A percentile compares a stretch with the other conserved stretches of the same genome.
phyloP scores from a whole-genome alignment of 75 land plant genomes.

The Picea sitchensis region DNA sequence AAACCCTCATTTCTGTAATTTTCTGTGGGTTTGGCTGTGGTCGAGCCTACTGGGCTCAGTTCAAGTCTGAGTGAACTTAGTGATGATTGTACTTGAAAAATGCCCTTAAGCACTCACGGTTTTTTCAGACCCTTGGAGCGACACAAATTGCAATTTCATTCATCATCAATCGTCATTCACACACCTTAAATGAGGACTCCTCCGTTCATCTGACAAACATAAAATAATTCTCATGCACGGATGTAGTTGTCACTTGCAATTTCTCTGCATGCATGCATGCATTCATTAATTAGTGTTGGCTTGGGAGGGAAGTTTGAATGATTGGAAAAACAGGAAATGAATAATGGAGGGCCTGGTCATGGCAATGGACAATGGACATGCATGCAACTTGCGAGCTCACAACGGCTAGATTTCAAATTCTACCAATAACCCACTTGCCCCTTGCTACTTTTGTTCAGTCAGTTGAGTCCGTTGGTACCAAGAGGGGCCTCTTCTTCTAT shows the following conservation, averaged over 20 bases:
- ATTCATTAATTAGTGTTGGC: background rate
- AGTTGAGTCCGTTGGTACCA: background rate
- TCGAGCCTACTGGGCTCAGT: background rate
- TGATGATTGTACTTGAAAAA: background rate
- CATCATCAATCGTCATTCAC: slow-evolving; percentile 11
- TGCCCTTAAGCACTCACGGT: background rate
- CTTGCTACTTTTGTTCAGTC: background rate
- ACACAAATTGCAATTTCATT: background rate
- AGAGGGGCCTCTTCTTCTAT: background rate
- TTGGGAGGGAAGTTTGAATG: slow-evolving; percentile 3
- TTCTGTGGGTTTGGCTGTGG: background rate
- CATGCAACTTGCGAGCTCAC: slow-evolving; percentile 2
- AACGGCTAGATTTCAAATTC: slow-evolving; percentile 9
- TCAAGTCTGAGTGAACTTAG: background rate
- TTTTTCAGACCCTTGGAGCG: background rate
- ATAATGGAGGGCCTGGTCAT: background rate
- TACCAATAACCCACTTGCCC: background rate
- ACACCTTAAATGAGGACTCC: background rate
- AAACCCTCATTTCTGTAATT: background rate
- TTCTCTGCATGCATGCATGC: too few species aligned
- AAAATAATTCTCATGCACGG: slow-evolving; percentile 7
- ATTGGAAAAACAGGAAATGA: background rate
- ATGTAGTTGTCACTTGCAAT: background rate
- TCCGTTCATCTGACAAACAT: background rate
- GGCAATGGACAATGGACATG: background rate